Evolutionary conservation across 2,329 filamentous ascomycete species (phyloP), one percentile per base, ranked within the genome.

Genomic region (Beauveria sp.): DNA sequence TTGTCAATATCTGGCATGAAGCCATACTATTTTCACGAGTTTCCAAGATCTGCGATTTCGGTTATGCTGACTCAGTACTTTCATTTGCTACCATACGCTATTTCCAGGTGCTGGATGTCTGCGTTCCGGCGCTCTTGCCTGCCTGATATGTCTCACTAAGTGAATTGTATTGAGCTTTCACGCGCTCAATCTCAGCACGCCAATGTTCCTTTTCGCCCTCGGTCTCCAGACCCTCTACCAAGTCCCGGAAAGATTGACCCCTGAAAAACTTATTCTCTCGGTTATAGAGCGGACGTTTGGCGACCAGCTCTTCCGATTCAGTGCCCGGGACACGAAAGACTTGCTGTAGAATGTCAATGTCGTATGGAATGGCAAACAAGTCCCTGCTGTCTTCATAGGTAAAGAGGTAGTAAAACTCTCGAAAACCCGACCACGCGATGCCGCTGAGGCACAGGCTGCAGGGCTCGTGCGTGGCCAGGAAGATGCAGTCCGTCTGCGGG

Each of bases 401-500:
- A 69, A 85, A 85, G 53, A 85, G 71, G 66, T 83, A 83, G 69
- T 82, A 84, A 61, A 85, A 74, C 69, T 81, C 77, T 62, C 73
- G 74, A 71, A 85, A 85, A 1, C 82, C 81, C 10, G 79, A 78
- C 82, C 82, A 85, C 2, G 81, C 75, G 63, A 85, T 84, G 16
- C 79, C 82, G 65, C 79, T 83, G 10, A 85, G 71, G 63, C 82
- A 85, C 2, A 85, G 74, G 49, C 78, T 82, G 73, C 82, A 85
- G 1, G 82, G 82, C 71, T 85, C 82, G 67, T 85, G 82, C 0
- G 82, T 84, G 5, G 81, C 79, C 62, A 85, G 77, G 73, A 85
- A 85, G 67, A 85, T 67, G 71, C 81, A 84, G 66, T 81, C 79
- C 9, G 71, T 70, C 5, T 66, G 63, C 2, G 77, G 72, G 43